Evolutionary conservation across 2,329 filamentous ascomycete species (phyloP).

Genomic region (Penicillium sp.): DNA sequence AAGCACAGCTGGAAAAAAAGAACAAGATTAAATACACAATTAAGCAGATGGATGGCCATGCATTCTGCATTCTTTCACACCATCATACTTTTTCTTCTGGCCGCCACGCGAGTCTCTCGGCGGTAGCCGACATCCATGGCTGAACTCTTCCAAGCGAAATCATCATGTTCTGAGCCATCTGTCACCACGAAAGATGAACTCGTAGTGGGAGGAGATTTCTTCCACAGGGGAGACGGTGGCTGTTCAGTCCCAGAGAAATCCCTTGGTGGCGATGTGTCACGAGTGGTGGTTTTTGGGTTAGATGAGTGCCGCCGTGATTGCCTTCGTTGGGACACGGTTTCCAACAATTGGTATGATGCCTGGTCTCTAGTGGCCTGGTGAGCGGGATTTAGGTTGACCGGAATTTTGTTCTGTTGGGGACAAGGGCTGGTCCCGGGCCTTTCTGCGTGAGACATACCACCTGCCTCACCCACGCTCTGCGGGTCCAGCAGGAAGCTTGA

Average conservation of each 20-base stretch:
- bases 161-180: constrained; percentile 12
- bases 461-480: constrained; percentile 40
- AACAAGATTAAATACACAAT: constrained; percentile 14
- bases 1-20: constrained; percentile 10
- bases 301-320: constrained; percentile 37
- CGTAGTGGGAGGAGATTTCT: background rate
- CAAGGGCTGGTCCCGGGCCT: background rate
- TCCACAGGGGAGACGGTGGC: background rate
- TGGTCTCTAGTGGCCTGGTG: constrained; percentile 18
- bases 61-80: constrained; percentile 22
- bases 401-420: background rate
- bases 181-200: constrained; percentile 1
- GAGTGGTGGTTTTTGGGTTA: constrained; percentile 23
- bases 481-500: constrained; percentile 48
- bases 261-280: constrained; percentile 1
- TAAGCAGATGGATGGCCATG: background rate
- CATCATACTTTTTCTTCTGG: constrained; percentile 45
- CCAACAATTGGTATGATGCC: constrained; percentile 19
- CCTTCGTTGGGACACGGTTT: constrained; percentile 28
- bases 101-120: constrained; percentile 34
- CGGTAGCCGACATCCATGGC: constrained; percentile 18
- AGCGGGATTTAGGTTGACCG: constrained; percentile 9
- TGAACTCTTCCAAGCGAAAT: constrained; percentile 5
- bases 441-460: constrained; percentile 1
- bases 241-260: constrained; percentile 1